Evolutionary conservation across 306 rosid genomes (phyloP), one percentile per base, ranked within the genome.

Genomic region (Cucurbita ficifolia): DNA sequence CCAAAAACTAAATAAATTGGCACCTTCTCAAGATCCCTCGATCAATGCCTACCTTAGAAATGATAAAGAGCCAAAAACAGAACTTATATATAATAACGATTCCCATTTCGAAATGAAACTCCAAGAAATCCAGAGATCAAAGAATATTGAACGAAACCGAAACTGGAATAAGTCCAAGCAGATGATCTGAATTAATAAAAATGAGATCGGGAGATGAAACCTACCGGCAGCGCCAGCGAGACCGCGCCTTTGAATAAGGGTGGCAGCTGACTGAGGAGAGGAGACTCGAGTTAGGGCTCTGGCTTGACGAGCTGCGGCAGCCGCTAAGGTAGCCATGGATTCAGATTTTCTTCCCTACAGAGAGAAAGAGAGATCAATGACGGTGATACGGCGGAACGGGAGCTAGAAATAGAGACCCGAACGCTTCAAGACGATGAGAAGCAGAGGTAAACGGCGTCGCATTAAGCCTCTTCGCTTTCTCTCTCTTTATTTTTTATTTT

Each of bases 141-240:
- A 39, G 3, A 57, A 57, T 22, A 55, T 16, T 17, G 65, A 76
- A 24, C 1, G 12, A 22, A 17, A 10, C 29, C 56, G n/a, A 48
- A 50, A 46, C 72, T 17, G 10, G 21, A 21, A 59, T 33, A 39
- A 38, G 33, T 42, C 36, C 6, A 67, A 58, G 64, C 75, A 38
- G 73, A 42, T 45, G 75, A 78, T 57, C 39, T 3, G n/a, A 72
- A 75, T 43, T 56, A 7, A 57, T 16, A 10, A 17, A 17, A 35
- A 45, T 33, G 70, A 56, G 71, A 76, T 57, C 11, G 17, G 74
- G 18, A 49, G 10, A 77, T 56, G 8, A 51, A 62, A 50, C 50
- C 75, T 68, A 88, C 99, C 98, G 29, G 98, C 91, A 12, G 96
- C 87, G 72, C 89, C 96, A 76, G 99, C 88, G 6, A 95, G 90